Base-by-base conservation (phyloP, 768 basidiomycete species). In the Termitomyces bulborhizus region DNA sequence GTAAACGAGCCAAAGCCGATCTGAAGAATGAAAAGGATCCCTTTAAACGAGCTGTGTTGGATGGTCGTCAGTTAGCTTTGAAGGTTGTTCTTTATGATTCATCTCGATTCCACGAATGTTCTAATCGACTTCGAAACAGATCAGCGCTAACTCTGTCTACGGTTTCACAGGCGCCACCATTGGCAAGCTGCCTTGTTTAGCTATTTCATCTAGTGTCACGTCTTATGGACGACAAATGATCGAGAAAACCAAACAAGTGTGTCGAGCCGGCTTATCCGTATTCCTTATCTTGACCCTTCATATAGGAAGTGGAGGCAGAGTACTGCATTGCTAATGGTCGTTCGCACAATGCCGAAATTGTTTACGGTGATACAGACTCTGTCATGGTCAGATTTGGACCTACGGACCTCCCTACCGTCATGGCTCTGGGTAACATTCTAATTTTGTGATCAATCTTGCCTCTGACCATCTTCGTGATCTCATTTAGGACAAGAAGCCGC, bases 191-290 rank as follows among this genome's bases (percentile, higher is more conserved):
- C 94, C 97, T 4, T 99, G 97, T 75, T 76, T 98, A 41, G 74
- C 93, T 9, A 99, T 99, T 58, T 98, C 97, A 13, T 98, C 95
- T 2, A 94, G 92, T 72, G 83, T 85, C 41, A 99, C 97, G 1
- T 83, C 97, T 0, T 99, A 97, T 69, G 97, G 97, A 63, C 92
- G 97, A 55, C 89, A 97, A 69, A 99, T 99, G 97, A 98, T 99
- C 57, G 96, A 98, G 69, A 86, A 84, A 67, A 99, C 97, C 2
- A 98, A 95, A 69, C 80, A 87, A 73, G 91, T 87, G 39, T 4
- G 76, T 68, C 18, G 18, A 11, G 62, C 27, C 34, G 13, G 29
- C 9, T 53, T 51, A 44, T 43, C 13, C 40, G 7, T 34, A 36
- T 16, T 40, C 53, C 15, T 29, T 13, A 27, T 32, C 39, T 54